Evolutionary conservation across 2,329 filamentous ascomycete species (phyloP), one percentile per base, ranked within the genome.

Genomic region (Colletotrichum simmondsii): DNA sequence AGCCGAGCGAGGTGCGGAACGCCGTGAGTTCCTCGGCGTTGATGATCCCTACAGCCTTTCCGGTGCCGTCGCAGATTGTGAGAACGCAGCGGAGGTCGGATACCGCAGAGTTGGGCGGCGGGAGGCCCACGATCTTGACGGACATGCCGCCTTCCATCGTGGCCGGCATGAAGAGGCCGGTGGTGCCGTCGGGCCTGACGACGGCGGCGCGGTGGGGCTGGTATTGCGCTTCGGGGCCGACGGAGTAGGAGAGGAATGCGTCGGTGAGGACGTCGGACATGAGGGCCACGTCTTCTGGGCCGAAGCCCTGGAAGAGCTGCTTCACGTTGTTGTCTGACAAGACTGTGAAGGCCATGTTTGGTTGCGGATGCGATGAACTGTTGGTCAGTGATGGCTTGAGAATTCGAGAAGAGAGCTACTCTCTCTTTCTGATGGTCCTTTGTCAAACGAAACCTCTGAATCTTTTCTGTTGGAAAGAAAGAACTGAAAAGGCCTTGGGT

Each of bases 21-120:
- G 91, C 91, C 0, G 92, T 94, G 22, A 94, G 83, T 76, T 93
- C 92, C 71, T 90, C 89, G 0, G 92, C 92, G 76, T 92, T 93
- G 73, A 94, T 83, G 22, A 93, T 81, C 1, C 89, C 92, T 22
- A 89, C 86, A 0, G 90, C 89, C n/a, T 85, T 83, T 12, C 72
- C 72, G 22, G 69, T 68, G 35, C 68, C 72, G 60, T 74, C 72
- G 64, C 72, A 74, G 19, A 74, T 58, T 28, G 72, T 72, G 24
- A 74, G 69, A 12, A 74, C 88, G 66, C 91, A 90, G 71, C 84
- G 85, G 42, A 88, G 88, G 59, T 63, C 73, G 62, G 60, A 65
- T 12, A 75, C 58, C 24, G 71, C 32, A 22, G 54, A 57, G 26
- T 71, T 35, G n/a, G 77, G 68, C 14, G 78, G 26, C 65, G 79